These are phyloP conservation scores for Cladorrhinum sp. DNA, from an alignment of 2,329 filamentous ascomycete genomes.

Conservation along the genomic window DNA sequence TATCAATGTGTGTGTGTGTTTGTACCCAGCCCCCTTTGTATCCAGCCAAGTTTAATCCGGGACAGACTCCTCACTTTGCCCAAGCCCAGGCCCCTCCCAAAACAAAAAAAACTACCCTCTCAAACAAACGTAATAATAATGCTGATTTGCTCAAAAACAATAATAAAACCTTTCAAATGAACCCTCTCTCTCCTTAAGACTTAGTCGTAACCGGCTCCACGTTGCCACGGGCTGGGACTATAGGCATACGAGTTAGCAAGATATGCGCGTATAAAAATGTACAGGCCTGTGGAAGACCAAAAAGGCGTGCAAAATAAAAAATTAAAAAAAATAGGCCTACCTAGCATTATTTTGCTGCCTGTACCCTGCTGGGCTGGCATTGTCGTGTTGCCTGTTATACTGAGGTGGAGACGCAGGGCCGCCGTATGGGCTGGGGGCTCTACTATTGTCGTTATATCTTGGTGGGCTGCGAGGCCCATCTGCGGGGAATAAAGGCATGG, in stretches of 20 bases:
- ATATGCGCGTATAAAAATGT: too few species aligned
- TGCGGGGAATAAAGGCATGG: conserved; percentile 50
- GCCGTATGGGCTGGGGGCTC: conserved; percentile 25
- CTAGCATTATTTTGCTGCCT: conserved; percentile 44
- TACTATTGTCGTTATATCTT: conserved; percentile 22
- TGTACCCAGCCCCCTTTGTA: too few species aligned
- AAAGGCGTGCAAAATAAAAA: background rate
- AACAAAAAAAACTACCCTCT: too few species aligned
- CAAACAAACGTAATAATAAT: too few species aligned
- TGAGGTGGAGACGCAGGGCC: conserved; percentile 12
- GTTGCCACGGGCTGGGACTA: conserved; percentile 50
- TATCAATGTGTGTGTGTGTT: too few species aligned
- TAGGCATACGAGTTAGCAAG: conserved; percentile 19
- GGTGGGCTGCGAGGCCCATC: conserved; percentile 32
- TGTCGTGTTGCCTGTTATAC: conserved; percentile 40
- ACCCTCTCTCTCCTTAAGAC: conserved; percentile 15
- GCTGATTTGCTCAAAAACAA: too few species aligned
- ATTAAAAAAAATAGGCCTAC: conserved; percentile 33
- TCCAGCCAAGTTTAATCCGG: too few species aligned
- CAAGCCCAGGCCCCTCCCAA: too few species aligned
- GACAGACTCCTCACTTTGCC: too few species aligned
- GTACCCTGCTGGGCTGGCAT: conserved; percentile 38
- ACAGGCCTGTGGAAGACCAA: too few species aligned
- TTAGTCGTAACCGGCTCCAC: conserved; percentile 53
- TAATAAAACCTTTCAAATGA: background rate